phyloP scores from a whole-genome alignment of 2,329 filamentous ascomycete species.

The Paradendryphiella salina region DNA sequence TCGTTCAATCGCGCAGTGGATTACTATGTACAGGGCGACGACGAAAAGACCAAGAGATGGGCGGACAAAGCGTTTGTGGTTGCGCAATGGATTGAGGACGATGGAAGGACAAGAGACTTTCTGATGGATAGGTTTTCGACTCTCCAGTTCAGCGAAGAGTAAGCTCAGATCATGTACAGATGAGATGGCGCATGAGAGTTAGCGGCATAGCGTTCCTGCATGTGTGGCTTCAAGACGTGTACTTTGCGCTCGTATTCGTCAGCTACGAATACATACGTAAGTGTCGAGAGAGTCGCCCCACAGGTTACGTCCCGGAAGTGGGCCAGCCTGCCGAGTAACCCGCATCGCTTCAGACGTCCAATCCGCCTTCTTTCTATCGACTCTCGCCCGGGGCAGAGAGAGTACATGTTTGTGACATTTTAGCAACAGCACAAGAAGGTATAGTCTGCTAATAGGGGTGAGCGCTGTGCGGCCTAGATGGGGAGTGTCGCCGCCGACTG shows the following conservation, averaged over 20 bases:
- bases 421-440: background rate
- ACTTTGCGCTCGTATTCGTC: conserved; percentile 1
- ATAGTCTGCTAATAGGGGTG: background rate
- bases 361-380: background rate
- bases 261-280: conserved; percentile 9
- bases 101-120: conserved; percentile 31
- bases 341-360: conserved; percentile 2
- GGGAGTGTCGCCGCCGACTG: background rate
- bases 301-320: conserved; percentile 14
- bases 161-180: background rate
- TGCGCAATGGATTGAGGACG: conserved; percentile 62
- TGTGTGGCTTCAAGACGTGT: conserved; percentile 5
- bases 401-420: background rate
- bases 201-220: conserved; percentile 3
- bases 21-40: conserved; percentile 55
- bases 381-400: background rate
- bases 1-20: conserved; percentile 68
- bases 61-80: conserved; percentile 64
- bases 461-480: background rate
- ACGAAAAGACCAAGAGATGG: conserved; percentile 63
- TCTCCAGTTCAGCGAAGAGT: conserved; percentile 5
- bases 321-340: conserved; percentile 11
- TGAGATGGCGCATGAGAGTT: background rate
- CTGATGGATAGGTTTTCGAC: conserved; percentile 52
- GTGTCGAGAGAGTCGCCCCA: background rate